A percentile compares a stretch with the other conserved stretches of the same genome.
These are phyloP conservation scores for Coemansia sp. DNA, from an alignment of 192 early-diverging fungal species.

Conservation along the genomic window DNA sequence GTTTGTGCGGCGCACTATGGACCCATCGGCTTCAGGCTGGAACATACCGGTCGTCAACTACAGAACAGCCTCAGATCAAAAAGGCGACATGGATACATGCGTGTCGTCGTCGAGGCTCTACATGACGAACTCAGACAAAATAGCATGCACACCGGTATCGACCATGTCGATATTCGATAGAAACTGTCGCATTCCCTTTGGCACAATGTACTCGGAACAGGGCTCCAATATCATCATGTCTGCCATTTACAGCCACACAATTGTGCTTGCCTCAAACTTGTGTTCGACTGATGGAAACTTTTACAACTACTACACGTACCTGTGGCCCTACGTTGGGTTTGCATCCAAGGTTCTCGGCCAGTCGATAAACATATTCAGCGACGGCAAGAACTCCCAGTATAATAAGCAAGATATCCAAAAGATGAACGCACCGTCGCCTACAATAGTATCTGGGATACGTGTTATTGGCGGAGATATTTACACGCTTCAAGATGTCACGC, in stretches of 20 bases:
- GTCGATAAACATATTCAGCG: not conserved
- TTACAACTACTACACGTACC: constrained; percentile 30
- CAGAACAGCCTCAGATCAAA: not conserved
- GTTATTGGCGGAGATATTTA: not conserved
- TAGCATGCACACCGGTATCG: constrained; percentile 16
- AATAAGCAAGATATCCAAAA: not conserved
- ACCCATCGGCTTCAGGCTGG: constrained; percentile 1
- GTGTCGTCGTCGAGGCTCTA: not conserved
- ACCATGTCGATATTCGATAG: constrained; percentile 2
- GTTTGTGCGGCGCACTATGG: constrained; percentile 13
- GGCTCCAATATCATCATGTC: constrained; percentile 1
- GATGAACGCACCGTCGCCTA: not conserved
- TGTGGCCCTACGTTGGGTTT: constrained; percentile 32
- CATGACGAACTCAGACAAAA: not conserved
- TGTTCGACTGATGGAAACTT: constrained; percentile 11
- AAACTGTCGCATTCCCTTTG: constrained; percentile 32
- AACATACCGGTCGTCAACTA: constrained; percentile 3
- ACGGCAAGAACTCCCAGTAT: not conserved
- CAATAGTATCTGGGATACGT: not conserved
- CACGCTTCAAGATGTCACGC: not conserved
- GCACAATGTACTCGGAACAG: constrained; percentile 17
- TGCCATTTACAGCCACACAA: constrained; percentile 34
- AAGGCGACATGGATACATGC: not conserved
- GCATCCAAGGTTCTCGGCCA: constrained; percentile 2
- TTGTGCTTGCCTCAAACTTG: constrained; percentile 11